These are phyloP conservation scores for Aureobasidium mangrovei DNA, from an alignment of 2,329 filamentous ascomycete genomes.

Conservation along the genomic window DNA sequence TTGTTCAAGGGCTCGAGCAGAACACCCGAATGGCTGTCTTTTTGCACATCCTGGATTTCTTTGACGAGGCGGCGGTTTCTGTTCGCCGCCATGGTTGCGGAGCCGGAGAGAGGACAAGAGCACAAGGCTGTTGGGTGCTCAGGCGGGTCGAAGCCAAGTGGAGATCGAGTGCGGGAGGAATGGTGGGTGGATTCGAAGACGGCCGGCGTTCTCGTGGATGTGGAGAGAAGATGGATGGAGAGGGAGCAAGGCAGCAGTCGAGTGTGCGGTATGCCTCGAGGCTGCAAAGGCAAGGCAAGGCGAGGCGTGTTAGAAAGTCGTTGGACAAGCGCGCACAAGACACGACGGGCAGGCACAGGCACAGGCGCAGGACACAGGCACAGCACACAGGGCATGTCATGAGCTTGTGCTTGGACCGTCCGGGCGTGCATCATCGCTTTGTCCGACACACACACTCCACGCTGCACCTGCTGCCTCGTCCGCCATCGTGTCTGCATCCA, in stretches of 20 bases:
- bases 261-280: not conserved
- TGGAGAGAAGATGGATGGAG: too few relatives aligned
- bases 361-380: not conserved
- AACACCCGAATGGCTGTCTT: conserved; percentile 70
- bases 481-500: not conserved
- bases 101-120: not conserved
- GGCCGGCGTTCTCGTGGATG: too few relatives aligned
- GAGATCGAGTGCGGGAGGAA: too few relatives aligned
- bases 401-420: not conserved
- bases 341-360: not conserved
- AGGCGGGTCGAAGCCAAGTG: not conserved
- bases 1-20: conserved; percentile 46
- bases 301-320: not conserved
- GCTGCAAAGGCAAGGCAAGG: not conserved
- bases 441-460: not conserved
- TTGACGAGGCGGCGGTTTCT: conserved; percentile 57
- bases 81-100: conserved; percentile 42
- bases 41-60: conserved; percentile 65
- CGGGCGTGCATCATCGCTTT: not conserved
- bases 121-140: not conserved
- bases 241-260: too few relatives aligned
- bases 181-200: not conserved
- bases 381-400: not conserved
- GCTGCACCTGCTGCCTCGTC: not conserved
- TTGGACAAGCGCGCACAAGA: not conserved